A percentile compares a stretch with the other conserved stretches of the same genome.
Evolutionary conservation across 2,329 filamentous ascomycete species (phyloP).

Genomic region (Colletotrichum lindemuthianum): DNA sequence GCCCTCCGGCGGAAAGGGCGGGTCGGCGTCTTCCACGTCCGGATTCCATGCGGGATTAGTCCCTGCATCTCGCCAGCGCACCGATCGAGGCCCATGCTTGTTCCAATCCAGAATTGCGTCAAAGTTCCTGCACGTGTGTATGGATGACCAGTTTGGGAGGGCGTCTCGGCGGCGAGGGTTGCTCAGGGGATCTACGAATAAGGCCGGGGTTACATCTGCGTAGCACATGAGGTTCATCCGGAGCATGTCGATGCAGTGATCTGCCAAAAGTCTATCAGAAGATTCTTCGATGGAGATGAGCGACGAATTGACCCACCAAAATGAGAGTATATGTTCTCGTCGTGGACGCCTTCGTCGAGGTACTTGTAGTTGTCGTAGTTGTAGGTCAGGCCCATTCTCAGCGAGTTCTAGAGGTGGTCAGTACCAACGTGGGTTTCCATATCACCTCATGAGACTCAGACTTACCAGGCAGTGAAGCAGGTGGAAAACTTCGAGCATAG

Average conservation of each 20-base stretch:
- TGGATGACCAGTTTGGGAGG: constrained; percentile 27
- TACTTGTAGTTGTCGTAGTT: constrained; percentile 26
- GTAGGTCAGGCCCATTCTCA: constrained; percentile 19
- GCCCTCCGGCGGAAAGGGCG: constrained; percentile 19
- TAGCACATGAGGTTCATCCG: constrained; percentile 29
- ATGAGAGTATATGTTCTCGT: constrained; percentile 24
- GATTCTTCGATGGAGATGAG: not conserved
- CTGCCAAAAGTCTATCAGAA: constrained; percentile 1
- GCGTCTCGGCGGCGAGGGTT: constrained; percentile 23
- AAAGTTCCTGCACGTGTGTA: constrained; percentile 31
- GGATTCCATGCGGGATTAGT: constrained; percentile 31
- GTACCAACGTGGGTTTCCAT: not conserved
- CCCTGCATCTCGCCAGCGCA: constrained; percentile 30
- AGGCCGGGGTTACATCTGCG: constrained; percentile 24
- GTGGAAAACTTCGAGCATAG: constrained; percentile 29
- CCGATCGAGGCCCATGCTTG: constrained; percentile 23
- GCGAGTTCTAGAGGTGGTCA: not conserved
- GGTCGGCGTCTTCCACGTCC: constrained; percentile 12
- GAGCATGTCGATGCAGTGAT: constrained; percentile 30
- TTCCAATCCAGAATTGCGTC: constrained; percentile 31
- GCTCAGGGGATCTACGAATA: constrained; percentile 27
- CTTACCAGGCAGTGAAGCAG: constrained; percentile 23
- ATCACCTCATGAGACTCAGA: not conserved
- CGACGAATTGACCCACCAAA: not conserved
- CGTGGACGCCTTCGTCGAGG: constrained; percentile 25